phyloP scores from a whole-genome alignment of 1,139 yeast species.

The Lodderomyces theae region DNA sequence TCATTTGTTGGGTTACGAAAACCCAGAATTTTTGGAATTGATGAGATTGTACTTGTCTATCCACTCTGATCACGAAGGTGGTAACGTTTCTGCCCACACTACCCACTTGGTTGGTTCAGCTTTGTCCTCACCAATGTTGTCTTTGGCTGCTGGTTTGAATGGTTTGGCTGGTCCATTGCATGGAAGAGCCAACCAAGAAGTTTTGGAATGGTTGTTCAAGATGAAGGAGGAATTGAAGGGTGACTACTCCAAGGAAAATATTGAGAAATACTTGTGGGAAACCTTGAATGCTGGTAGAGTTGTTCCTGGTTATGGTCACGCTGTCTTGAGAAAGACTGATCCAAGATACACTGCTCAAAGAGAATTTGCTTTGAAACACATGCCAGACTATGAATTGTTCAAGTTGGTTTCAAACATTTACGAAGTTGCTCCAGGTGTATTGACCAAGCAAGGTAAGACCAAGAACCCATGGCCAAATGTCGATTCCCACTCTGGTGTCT shows the following conservation, averaged over 20 bases:
- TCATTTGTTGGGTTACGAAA: constrained; percentile 71
- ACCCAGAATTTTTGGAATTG: constrained; percentile 80
- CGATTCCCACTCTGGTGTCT: constrained; percentile 95
- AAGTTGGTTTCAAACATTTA: constrained; percentile 86
- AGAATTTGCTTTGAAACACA: constrained; percentile 93
- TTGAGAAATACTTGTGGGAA: constrained; percentile 88
- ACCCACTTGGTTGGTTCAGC: constrained; percentile 97
- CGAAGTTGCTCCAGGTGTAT: constrained; percentile 93
- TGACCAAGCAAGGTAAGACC: constrained; percentile 96
- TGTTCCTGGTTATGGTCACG: constrained; percentile 98
- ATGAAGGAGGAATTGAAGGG: constrained; percentile 75
- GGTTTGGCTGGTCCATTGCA: constrained; percentile 99
- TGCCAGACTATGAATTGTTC: constrained; percentile 94
- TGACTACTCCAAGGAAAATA: constrained; percentile 68
- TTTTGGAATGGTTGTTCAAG: constrained; percentile 85
- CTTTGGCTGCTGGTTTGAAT: constrained; percentile 91
- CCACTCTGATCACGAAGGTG: constrained; percentile 99
- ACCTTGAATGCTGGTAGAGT: constrained; percentile 90
- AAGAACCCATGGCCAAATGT: constrained; percentile 99
- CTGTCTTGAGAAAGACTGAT: constrained; percentile 93
- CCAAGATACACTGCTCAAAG: constrained; percentile 98
- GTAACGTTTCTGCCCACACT: constrained; percentile 96
- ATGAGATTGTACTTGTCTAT: constrained; percentile 91
- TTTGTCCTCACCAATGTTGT: constrained; percentile 86
- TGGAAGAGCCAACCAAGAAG: constrained; percentile 98